Evolutionary conservation across 2,329 filamentous ascomycete genomes (phyloP), one percentile per base, ranked within the genome.

Genomic region (Akanthomyces uredinophilus): DNA sequence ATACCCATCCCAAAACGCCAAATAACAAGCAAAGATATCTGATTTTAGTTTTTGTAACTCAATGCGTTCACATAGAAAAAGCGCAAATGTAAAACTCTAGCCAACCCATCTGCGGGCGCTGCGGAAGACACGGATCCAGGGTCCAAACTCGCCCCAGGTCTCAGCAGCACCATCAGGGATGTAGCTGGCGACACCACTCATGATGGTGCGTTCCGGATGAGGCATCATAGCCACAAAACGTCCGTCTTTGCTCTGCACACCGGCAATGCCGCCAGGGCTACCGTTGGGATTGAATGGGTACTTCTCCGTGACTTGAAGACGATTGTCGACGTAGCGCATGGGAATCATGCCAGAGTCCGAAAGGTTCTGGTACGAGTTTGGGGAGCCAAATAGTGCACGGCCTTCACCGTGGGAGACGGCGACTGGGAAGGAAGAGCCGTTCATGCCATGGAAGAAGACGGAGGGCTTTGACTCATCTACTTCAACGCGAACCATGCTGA

Each of bases 391-490:
- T 8, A 80, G 79, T 16, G 94, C 95, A 37, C 91, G 86, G 16
- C 95, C 95, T 76, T 99, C 94, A 54, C 92, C 93, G 77, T 98
- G 93, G 0, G 92, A 92, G 18, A 94, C 90, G 24, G 88, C 91
- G 65, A 97, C 95, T 37, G 93, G 93, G 7, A 98, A 81, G 2
- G 85, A 84, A 5, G 89, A 91, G 61, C 90, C 90, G 67, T 85
- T 77, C 93, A 98, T 96, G 70, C 90, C 91, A 74, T 94, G 83
- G 66, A 97, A 82, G 83, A 98, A 98, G 63, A 97, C 89, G n/a
- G 86, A 89, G 3, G 87, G 85, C 59, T 64, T 68, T 59, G 66
- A 64, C 67, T 78, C 77, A 43, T 86, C 80, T 64, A 92, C 88
- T 8, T 85, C 79, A 65, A 96, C 84, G 72, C 88, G 86, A 58